phyloP scores from a whole-genome alignment of 2,329 filamentous ascomycete genomes.

The Stemphylium beticola region DNA sequence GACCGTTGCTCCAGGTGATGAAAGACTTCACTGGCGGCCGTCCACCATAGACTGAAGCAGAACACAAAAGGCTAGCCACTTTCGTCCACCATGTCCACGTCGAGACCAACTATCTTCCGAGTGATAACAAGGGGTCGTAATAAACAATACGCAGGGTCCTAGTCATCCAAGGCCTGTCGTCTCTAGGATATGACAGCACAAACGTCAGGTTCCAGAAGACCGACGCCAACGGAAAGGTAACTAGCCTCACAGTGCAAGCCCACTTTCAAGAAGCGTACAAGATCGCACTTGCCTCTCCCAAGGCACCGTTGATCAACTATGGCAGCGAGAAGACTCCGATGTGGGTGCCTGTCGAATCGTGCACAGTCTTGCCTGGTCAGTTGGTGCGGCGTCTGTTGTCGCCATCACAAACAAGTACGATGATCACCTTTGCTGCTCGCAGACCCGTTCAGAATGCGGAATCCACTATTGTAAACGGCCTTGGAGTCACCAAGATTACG shows the following conservation, averaged over 20 bases:
- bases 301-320: conserved; percentile 41
- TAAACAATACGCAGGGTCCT: conserved; percentile 43
- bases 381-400: conserved; percentile 33
- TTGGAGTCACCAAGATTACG: conserved; percentile 35
- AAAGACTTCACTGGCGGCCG: conserved; percentile 21
- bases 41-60: conserved; percentile 1
- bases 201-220: conserved; percentile 26
- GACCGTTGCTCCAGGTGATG: conserved; percentile 48
- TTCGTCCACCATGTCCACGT: conserved; percentile 51
- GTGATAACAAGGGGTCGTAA: conserved; percentile 42
- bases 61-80: conserved; percentile 17
- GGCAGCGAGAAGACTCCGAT: conserved; percentile 27
- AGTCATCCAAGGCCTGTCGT: conserved; percentile 48
- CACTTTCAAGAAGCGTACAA: conserved; percentile 30
- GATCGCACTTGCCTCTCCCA: conserved; percentile 25
- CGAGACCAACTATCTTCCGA: conserved; percentile 49
- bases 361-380: conserved; percentile 41
- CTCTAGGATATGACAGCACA: conserved; percentile 42
- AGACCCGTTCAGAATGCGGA: conserved; percentile 37
- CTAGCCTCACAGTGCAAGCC: conserved; percentile 21
- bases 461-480: conserved; percentile 35
- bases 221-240: conserved; percentile 17
- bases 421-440: conserved; percentile 44
- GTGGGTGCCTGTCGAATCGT: conserved; percentile 46
- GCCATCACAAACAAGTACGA: conserved; percentile 37